A percentile compares a stretch with the other conserved stretches of the same genome.
Evolutionary conservation across 2,329 filamentous ascomycete species (phyloP).

Genomic region (Cercospora sp.): DNA sequence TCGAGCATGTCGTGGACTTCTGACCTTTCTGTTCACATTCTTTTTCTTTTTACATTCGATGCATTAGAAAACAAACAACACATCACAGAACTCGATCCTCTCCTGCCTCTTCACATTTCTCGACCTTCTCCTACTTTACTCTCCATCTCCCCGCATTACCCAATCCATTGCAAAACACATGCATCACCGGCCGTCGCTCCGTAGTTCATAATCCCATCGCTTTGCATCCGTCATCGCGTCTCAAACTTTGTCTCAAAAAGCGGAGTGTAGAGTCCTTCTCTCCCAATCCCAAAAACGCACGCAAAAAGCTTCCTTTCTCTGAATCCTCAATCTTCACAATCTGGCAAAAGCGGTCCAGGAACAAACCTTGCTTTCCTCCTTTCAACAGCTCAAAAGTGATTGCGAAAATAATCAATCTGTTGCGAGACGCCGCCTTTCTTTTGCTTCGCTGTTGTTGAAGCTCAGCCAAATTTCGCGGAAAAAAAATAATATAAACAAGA

Average conservation of each 20-base stretch:
- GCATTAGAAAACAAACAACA: neutral
- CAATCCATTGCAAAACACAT: neutral
- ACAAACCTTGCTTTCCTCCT: neutral
- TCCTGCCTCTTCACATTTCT: neutral
- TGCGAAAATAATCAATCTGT: neutral
- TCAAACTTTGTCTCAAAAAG: neutral
- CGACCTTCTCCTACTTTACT: neutral
- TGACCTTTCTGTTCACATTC: neutral
- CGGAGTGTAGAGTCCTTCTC: neutral
- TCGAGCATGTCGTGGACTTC: too few relatives aligned
- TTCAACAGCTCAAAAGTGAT: neutral
- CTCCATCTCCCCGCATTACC: neutral
- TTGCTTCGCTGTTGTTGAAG: constrained; percentile 1
- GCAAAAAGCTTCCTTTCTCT: neutral
- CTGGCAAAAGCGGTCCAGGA: neutral
- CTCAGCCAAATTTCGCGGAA: neutral
- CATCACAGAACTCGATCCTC: neutral
- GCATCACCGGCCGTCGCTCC: neutral
- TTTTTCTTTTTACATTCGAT: neutral
- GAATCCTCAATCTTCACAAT: neutral
- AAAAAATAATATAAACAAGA: neutral
- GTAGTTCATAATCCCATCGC: neutral
- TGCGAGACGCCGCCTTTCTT: neutral
- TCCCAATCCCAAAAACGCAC: neutral
- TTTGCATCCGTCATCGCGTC: neutral